Conservation (phyloP, 2,329 filamentous ascomycete species). For the Penicillium sp. region DNA sequence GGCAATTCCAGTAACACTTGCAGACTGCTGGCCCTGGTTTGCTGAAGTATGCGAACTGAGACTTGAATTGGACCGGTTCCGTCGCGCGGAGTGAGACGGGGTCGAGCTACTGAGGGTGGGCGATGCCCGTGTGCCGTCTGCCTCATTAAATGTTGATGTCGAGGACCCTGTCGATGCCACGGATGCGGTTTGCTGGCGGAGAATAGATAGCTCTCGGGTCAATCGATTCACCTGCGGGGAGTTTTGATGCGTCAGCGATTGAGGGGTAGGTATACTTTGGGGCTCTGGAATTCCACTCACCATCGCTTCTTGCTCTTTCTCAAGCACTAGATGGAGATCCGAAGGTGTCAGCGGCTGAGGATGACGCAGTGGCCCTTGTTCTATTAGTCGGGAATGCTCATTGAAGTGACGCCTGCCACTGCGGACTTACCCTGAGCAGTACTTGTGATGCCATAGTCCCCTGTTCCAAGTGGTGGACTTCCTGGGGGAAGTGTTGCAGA, state of each 20-base stretch:
- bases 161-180: constrained; percentile 55
- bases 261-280: neutral
- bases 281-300: constrained; percentile 45
- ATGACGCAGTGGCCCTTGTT: constrained; percentile 66
- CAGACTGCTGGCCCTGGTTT: constrained; percentile 29
- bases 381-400: constrained; percentile 1
- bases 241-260: neutral
- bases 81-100: constrained; percentile 47
- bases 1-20: constrained; percentile 37
- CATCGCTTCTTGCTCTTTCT: constrained; percentile 91
- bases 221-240: constrained; percentile 70
- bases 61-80: constrained; percentile 50
- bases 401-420: neutral
- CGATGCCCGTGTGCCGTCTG: constrained; percentile 37
- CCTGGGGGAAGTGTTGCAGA: constrained; percentile 12
- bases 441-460: constrained; percentile 32
- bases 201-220: constrained; percentile 73
- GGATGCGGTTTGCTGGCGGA: constrained; percentile 62
- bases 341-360: constrained; percentile 79
- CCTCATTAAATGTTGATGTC: constrained; percentile 46
- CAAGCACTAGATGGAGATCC: constrained; percentile 78
- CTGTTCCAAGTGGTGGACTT: constrained; percentile 20
- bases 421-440: constrained; percentile 34
- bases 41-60: constrained; percentile 41
- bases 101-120: constrained; percentile 40